Evolutionary conservation across 225 moss, liverwort and hornwort genomes (phyloP).

Genomic region (Rhytidiadelphus loreus): DNA sequence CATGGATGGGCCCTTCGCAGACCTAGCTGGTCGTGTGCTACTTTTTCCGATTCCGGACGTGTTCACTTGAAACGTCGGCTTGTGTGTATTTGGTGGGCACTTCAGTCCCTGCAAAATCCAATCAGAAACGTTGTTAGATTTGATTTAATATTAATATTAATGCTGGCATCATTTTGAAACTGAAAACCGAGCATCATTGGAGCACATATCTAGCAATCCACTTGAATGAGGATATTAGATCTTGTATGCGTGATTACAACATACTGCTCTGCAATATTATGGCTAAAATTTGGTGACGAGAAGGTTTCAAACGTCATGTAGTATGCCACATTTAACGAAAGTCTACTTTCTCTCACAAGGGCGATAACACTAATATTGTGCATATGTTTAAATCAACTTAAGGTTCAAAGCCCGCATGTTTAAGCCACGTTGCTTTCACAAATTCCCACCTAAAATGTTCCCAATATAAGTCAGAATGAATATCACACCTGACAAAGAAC

Average conservation of each 20-base stretch:
- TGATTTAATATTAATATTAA: neutral
- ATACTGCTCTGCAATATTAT: neutral
- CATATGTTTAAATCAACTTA: neutral
- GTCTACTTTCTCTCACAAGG: neutral
- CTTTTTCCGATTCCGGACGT: constrained; percentile 77
- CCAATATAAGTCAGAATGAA: neutral
- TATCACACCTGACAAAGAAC: constrained; percentile 82
- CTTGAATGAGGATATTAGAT: neutral
- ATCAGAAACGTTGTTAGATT: neutral
- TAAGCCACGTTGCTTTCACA: neutral
- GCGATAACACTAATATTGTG: neutral
- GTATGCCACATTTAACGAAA: neutral
- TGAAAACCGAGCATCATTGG: neutral
- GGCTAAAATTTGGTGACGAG: neutral
- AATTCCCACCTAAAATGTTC: neutral
- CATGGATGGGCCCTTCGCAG: constrained; percentile 38
- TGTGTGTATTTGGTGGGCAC: constrained; percentile 90
- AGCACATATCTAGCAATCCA: neutral
- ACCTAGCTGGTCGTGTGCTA: constrained; percentile 36
- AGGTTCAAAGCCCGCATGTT: neutral
- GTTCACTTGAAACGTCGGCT: constrained; percentile 86
- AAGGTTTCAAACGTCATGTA: neutral
- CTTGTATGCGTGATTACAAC: neutral
- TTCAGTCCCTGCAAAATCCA: constrained; percentile 70
- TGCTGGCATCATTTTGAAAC: neutral